These are phyloP conservation scores for Alternaria solani DNA, from an alignment of 2,329 filamentous ascomycete species.

Conservation along the genomic window DNA sequence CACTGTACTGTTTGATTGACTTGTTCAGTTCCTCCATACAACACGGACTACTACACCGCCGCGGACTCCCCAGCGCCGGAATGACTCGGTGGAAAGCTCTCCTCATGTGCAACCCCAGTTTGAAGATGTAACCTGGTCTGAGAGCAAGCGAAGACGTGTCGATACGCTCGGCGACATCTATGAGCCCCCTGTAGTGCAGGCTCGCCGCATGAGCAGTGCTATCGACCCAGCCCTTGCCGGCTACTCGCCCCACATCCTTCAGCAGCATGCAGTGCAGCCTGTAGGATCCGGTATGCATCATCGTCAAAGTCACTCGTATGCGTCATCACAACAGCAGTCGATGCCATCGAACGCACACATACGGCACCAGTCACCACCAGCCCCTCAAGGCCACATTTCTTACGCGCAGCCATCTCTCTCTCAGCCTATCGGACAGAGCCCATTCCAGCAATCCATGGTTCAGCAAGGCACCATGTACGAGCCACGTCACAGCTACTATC, in stretches of 20 bases:
- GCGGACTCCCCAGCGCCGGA: constrained; percentile 40
- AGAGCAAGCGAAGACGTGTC: constrained; percentile 38
- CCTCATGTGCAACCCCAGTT: constrained; percentile 38
- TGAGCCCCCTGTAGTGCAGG: constrained; percentile 26
- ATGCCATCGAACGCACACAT: constrained; percentile 20
- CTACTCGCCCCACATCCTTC: constrained; percentile 22
- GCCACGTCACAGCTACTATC: constrained; percentile 37
- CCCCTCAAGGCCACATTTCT: constrained; percentile 23
- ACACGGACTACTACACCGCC: constrained; percentile 45
- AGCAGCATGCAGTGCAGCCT: constrained; percentile 13
- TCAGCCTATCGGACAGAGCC: constrained; percentile 13
- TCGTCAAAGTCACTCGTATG: constrained; percentile 40
- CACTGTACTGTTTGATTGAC: constrained; percentile 16
- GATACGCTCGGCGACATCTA: constrained; percentile 38
- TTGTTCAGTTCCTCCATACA: constrained; percentile 34
- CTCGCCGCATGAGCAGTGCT: constrained; percentile 28
- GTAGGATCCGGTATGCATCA: constrained; percentile 30
- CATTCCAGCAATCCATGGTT: constrained; percentile 24
- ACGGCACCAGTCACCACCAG: constrained; percentile 41
- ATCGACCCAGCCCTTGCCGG: constrained; percentile 35
- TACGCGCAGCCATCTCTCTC: constrained; percentile 23
- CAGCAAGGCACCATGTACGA: constrained; percentile 27
- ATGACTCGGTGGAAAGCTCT: constrained; percentile 39
- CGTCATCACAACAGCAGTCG: constrained; percentile 19
- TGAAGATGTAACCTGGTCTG: constrained; percentile 40